Conservation (phyloP, 352 stramenopile genomes). For the Globisporangium carolinianum region DNA sequence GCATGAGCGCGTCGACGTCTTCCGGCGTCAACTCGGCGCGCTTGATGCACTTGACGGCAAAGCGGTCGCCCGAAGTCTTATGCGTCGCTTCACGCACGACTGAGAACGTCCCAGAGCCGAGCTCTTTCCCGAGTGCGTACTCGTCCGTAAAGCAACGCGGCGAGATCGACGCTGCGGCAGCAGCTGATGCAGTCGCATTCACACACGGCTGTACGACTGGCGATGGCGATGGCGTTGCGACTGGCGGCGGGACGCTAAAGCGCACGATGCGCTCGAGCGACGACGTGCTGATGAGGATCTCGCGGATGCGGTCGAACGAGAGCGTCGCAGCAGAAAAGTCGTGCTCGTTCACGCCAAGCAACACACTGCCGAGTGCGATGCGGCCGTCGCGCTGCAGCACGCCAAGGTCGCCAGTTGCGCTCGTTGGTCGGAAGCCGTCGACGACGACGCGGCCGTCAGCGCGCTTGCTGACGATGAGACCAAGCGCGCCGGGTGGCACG, state of each 20-base stretch:
- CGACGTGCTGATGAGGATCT: conserved; percentile 65
- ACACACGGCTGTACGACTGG: background rate
- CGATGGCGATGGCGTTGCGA: conserved; percentile 3
- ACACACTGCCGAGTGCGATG: conserved; percentile 29
- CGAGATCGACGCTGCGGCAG: conserved; percentile 1
- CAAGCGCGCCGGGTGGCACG: conserved; percentile 58
- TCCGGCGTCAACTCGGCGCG: conserved; percentile 37
- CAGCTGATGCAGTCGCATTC: too few species aligned
- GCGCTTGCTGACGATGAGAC: conserved; percentile 71
- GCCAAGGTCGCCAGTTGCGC: conserved; percentile 29
- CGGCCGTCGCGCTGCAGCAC: conserved; percentile 34
- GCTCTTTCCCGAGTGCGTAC: conserved; percentile 49
- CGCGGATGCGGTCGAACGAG: conserved; percentile 63
- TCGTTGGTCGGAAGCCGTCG: conserved; percentile 66
- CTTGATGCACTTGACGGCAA: conserved; percentile 65
- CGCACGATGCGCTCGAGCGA: conserved; percentile 43
- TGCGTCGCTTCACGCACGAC: conserved; percentile 48
- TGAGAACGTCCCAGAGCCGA: conserved; percentile 56
- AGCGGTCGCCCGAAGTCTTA: conserved; percentile 26
- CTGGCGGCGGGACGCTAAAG: conserved; percentile 49
- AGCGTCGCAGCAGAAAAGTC: conserved; percentile 45
- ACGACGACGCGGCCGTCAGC: conserved; percentile 43
- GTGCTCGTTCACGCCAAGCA: conserved; percentile 68
- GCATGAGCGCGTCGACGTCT: conserved; percentile 66
- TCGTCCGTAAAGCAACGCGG: conserved; percentile 44